These are phyloP conservation scores for Arctium lappa DNA, from an alignment of 129 eudicot species.

Conservation along the genomic window DNA sequence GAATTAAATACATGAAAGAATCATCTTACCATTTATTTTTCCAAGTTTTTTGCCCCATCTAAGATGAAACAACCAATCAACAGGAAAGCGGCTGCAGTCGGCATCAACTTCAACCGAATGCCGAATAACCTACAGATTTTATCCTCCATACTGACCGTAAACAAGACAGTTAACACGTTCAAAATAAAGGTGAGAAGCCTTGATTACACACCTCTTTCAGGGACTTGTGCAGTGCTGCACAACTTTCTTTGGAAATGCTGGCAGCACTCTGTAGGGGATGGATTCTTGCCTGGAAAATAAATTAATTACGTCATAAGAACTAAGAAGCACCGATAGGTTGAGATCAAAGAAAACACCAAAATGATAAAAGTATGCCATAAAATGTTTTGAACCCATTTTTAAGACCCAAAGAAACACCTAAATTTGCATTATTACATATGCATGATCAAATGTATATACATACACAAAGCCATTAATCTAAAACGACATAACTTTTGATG, in stretches of 20 bases:
- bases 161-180: constrained; percentile 6
- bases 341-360: too few relatives aligned
- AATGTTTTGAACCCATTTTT: too few relatives aligned
- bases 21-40: constrained; percentile 76
- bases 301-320: not conserved
- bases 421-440: too few relatives aligned
- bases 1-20: not conserved
- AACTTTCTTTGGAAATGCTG: constrained; percentile 69
- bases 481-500: too few relatives aligned
- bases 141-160: constrained; percentile 38
- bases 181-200: not conserved
- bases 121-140: constrained; percentile 64
- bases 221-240: constrained; percentile 55
- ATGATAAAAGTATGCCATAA: too few relatives aligned
- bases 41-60: constrained; percentile 99
- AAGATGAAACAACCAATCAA: constrained; percentile 88
- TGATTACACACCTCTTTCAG: constrained; percentile 73
- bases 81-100: constrained; percentile 65
- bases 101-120: constrained; percentile 90
- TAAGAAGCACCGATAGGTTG: not conserved
- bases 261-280: constrained; percentile 80
- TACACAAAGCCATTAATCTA: too few relatives aligned
- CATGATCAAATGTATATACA: too few relatives aligned
- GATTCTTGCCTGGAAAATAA: constrained; percentile 63
- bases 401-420: too few relatives aligned